Percentiles rank a stretch among this genome's conserved stretches.
phyloP scores from a whole-genome alignment of 345 rosid genomes.

The Brassica carinata region DNA sequence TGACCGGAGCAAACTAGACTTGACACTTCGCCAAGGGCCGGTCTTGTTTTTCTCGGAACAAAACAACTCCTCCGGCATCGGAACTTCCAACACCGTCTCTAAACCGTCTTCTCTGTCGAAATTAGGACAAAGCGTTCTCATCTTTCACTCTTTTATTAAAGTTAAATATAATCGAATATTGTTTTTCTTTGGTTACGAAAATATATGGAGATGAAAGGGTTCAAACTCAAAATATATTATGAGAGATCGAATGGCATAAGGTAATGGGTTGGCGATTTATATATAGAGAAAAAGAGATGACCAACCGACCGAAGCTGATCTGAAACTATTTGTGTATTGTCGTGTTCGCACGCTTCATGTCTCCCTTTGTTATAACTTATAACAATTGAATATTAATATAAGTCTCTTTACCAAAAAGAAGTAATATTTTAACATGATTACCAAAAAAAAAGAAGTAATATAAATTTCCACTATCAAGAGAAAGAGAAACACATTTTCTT shows the following conservation, averaged over 20 bases:
- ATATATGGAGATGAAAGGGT: constrained; percentile 11
- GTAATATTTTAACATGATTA: background rate
- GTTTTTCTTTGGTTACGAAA: constrained; percentile 17
- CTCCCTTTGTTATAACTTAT: constrained; percentile 21
- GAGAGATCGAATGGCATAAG: constrained; percentile 24
- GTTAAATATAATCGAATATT: background rate
- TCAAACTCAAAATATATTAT: background rate
- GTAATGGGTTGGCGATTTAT: constrained; percentile 22
- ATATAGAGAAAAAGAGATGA: constrained; percentile 20
- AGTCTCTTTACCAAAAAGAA: background rate
- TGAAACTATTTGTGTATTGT: constrained; percentile 38
- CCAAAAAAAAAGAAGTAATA: background rate
- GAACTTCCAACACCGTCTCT: constrained; percentile 87
- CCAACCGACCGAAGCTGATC: constrained; percentile 43
- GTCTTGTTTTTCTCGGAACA: constrained; percentile 36
- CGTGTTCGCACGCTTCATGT: constrained; percentile 50
- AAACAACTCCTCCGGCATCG: constrained; percentile 83
- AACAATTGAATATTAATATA: background rate
- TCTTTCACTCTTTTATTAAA: constrained; percentile 29
- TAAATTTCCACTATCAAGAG: background rate
- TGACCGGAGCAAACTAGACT: constrained; percentile 40
- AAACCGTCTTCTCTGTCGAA: constrained; percentile 73
- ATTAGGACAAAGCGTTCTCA: constrained; percentile 88
- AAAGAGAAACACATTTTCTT: background rate
- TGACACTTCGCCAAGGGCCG: constrained; percentile 41